Conservation (phyloP, 192 early-diverging fungal genomes). For the Backusella australiensis region DNA sequence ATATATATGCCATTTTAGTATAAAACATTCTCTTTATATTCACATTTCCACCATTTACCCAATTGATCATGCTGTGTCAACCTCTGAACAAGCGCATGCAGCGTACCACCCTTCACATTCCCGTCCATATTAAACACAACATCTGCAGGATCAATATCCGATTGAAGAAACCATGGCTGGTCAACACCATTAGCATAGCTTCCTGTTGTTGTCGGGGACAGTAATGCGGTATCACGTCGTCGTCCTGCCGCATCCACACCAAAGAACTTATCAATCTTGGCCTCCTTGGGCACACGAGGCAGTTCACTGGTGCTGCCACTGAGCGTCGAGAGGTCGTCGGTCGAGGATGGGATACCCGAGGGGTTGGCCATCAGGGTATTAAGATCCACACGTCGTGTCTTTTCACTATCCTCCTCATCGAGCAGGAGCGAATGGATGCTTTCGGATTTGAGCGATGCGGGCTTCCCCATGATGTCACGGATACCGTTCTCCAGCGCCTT, state of each 20-base stretch:
- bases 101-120: slow-evolving; percentile 79
- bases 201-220: neutral
- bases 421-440: neutral
- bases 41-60: slow-evolving; percentile 34
- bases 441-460: neutral
- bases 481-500: neutral
- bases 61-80: slow-evolving; percentile 74
- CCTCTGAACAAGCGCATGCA: slow-evolving; percentile 74
- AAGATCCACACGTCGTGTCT: neutral
- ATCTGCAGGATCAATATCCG: slow-evolving; percentile 62
- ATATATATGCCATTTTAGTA: neutral
- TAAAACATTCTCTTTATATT: neutral
- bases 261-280: slow-evolving; percentile 60
- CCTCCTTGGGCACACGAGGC: neutral
- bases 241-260: slow-evolving; percentile 45
- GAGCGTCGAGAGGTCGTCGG: neutral
- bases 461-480: neutral
- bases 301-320: neutral
- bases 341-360: neutral
- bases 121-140: slow-evolving; percentile 76
- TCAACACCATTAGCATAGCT: neutral
- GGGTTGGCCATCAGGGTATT: slow-evolving; percentile 1
- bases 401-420: neutral
- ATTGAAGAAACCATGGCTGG: slow-evolving; percentile 56
- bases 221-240: slow-evolving; percentile 17